Base-by-base conservation (phyloP, 2,329 filamentous ascomycete genomes). In the Aureobasidium sp. region DNA sequence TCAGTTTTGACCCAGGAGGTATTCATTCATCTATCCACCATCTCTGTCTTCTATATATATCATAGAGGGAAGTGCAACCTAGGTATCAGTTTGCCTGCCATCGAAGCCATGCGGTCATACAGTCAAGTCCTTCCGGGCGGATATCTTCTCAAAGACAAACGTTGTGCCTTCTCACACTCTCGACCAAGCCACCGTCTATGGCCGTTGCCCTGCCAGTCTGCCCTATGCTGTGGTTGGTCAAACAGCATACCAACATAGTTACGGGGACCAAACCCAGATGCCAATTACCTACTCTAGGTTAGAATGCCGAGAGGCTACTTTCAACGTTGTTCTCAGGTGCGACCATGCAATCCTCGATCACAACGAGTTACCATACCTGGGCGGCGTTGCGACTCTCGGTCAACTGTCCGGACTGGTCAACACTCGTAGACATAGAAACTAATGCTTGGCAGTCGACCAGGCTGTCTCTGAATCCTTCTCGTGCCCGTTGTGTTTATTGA, bases 381-480 rank as follows among this genome's bases (percentile, higher is more conserved):
- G 14, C 33, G 22, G 35, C 44, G 33, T 49, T 59, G 19, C 11
- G 27, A 24, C 29, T 19, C 24, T 19, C 5, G 31, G n/a, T 11
- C 47, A 29, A 49, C 56, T 40, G 44, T 14, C 56, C 29, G 47
- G 56, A 31, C 44, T 19, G 31, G 2, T 15, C n/a, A n/a, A 19
- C 11, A 15, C 53, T 35, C 42, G 53, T 57, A 57, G 53, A 42
- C 53, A 45, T 22, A 44, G 53, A 35, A 57, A 57, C 53, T 47
- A 35, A 29, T 40, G 40, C 17, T 17, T 27, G n/a, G 27, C 29
- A 35, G 42, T 31, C 12, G 9, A 35, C 12, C 35, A 39, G 6
- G 9, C 33, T 6, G 29, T 27, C 24, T 31, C 3, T 5, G 24
- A 42, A 15, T 42, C 11, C 35, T 44, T 39, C 29, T 35, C 24